phyloP scores from a whole-genome alignment of 257 asterid species.

The Solanum chiquidenum region DNA sequence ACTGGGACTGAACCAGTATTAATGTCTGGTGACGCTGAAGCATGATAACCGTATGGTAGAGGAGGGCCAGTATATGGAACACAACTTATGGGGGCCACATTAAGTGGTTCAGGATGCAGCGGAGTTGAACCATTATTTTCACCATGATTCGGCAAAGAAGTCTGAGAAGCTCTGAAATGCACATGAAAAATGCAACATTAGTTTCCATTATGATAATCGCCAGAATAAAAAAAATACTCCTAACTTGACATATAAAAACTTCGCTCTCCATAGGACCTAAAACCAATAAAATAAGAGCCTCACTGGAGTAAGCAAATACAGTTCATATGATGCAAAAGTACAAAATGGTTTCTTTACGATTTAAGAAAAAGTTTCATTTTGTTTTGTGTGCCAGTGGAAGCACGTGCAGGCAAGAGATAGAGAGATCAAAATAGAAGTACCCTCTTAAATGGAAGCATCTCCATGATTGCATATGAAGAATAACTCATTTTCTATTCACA shows the following conservation, averaged over 20 bases:
- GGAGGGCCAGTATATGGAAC: slow-evolving; percentile 25
- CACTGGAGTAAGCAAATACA: background rate
- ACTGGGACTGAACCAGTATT: slow-evolving; percentile 1
- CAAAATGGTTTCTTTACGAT: background rate
- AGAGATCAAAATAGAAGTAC: background rate
- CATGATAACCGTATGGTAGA: background rate
- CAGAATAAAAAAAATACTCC: background rate
- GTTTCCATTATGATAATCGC: background rate
- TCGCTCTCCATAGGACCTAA: background rate
- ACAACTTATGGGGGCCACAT: slow-evolving; percentile 25
- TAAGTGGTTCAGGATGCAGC: slow-evolving; percentile 10
- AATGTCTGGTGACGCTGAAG: background rate
- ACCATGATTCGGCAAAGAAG: slow-evolving; percentile 7
- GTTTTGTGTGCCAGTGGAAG: background rate
- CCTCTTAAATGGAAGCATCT: background rate
- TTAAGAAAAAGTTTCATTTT: background rate
- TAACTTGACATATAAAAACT: background rate
- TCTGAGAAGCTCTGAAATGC: slow-evolving; percentile 18
- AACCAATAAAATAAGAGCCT: background rate
- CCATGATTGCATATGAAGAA: background rate
- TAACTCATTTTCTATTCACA: background rate
- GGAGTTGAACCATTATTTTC: slow-evolving; percentile 17
- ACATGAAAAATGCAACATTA: background rate
- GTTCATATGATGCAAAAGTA: background rate
- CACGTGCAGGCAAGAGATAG: background rate